Evolutionary conservation across 352 stramenopile species (phyloP).

Genomic region (Pythium coloratum): DNA sequence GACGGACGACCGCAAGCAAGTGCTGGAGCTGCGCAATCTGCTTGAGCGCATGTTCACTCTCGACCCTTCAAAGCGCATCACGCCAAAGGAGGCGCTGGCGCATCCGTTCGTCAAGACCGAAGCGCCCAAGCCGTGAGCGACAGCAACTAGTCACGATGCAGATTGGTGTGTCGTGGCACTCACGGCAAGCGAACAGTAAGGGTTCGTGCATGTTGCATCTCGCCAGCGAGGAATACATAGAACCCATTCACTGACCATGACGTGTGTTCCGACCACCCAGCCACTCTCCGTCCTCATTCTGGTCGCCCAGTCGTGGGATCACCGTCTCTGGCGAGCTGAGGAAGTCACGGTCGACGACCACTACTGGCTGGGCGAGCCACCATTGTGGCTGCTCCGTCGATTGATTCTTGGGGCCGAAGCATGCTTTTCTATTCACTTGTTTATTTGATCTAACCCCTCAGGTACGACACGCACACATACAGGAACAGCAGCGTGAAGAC

Average conservation of each 20-base stretch:
- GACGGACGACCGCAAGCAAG: slow-evolving; percentile 42
- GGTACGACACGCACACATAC: slow-evolving; percentile 71
- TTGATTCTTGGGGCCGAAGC: background rate
- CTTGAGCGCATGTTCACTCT: slow-evolving; percentile 69
- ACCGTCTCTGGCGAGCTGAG: background rate
- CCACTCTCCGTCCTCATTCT: background rate
- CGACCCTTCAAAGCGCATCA: slow-evolving; percentile 57
- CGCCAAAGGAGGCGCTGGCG: slow-evolving; percentile 52
- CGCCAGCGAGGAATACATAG: slow-evolving; percentile 8
- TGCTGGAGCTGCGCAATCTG: slow-evolving; percentile 51
- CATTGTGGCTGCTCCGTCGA: background rate
- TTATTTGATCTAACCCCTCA: slow-evolving; percentile 30
- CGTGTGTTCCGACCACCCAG: slow-evolving; percentile 1
- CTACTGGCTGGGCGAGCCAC: background rate
- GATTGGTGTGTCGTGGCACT: background rate
- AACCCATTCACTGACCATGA: slow-evolving; percentile 6
- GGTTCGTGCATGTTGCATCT: background rate
- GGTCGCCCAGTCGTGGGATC: background rate
- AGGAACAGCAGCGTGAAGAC: slow-evolving; percentile 79
- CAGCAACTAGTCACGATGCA: too few species aligned
- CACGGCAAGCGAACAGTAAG: slow-evolving; percentile 8
- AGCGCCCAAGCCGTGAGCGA: slow-evolving; percentile 20
- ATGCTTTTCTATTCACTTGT: background rate
- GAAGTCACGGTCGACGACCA: too few species aligned
- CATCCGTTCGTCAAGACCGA: slow-evolving; percentile 58